phyloP scores from a whole-genome alignment of 345 rosid species.

The Turnera subulata region DNA sequence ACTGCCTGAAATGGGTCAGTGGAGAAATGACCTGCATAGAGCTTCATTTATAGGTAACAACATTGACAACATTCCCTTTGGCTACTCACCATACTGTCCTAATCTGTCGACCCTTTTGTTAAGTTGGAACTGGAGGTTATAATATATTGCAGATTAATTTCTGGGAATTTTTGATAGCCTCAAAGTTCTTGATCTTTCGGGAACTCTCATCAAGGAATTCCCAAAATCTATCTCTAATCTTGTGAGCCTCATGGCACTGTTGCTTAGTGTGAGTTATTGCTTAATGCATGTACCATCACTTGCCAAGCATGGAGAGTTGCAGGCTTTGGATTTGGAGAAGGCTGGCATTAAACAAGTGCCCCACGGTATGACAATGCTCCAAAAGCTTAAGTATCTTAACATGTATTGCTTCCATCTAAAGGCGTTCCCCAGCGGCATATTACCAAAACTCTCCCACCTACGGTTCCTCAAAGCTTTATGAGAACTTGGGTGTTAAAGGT shows the following conservation, averaged over 20 bases:
- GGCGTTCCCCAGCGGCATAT: too few relatives aligned
- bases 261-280: not conserved
- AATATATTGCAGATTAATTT: slow-evolving; percentile 6
- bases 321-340: too few relatives aligned
- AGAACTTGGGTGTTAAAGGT: not conserved
- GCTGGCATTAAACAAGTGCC: not conserved
- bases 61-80: not conserved
- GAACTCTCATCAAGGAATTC: not conserved
- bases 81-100: not conserved
- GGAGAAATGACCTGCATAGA: too few relatives aligned
- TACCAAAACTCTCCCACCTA: too few relatives aligned
- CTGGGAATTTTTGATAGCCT: slow-evolving; percentile 2
- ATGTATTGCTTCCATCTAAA: too few relatives aligned
- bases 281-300: too few relatives aligned
- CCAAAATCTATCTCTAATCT: slow-evolving; percentile 4
- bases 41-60: too few relatives aligned
- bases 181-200: too few relatives aligned
- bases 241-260: not conserved
- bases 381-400: too few relatives aligned
- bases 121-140: not conserved
- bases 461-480: too few relatives aligned
- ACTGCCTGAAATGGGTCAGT: too few relatives aligned
- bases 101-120: slow-evolving; percentile 8
- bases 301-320: too few relatives aligned
- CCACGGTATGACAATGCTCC: not conserved